Evolutionary conservation across 345 rosid genomes (phyloP).

Genomic region (Schrenkiella parvula): DNA sequence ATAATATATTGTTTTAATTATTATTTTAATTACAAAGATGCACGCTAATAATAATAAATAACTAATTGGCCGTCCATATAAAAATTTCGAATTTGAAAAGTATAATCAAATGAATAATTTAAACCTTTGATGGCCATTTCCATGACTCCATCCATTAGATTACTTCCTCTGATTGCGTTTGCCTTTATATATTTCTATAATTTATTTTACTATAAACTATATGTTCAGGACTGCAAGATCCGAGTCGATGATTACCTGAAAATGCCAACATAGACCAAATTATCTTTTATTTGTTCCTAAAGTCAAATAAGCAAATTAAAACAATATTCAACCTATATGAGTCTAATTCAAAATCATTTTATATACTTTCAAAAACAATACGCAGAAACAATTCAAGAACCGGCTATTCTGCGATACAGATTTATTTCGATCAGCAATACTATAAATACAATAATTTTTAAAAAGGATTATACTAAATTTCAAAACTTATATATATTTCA

Average conservation of each 20-base stretch:
- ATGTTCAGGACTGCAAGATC: conserved; percentile 31
- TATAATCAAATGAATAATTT: background rate
- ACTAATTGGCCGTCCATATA: conserved; percentile 11
- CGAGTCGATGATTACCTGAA: background rate
- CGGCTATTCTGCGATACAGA: background rate
- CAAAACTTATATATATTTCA: background rate
- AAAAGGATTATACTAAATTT: no score
- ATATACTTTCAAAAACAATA: background rate
- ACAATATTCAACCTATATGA: background rate
- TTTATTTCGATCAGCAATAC: no score
- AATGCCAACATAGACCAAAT: background rate
- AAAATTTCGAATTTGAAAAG: background rate
- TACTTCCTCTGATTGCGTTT: conserved; percentile 3
- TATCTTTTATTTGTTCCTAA: background rate
- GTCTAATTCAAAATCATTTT: background rate
- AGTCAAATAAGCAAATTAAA: conserved; percentile 1
- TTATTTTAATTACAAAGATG: no score
- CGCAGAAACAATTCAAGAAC: background rate
- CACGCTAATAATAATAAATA: background rate
- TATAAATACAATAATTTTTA: no score
- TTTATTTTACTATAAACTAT: conserved; percentile 1
- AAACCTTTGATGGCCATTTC: background rate
- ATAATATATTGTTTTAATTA: no score
- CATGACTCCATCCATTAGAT: conserved; percentile 7
- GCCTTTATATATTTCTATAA: conserved; percentile 2